Percentiles rank a stretch among this genome's conserved stretches.
Conservation (phyloP, 768 basidiomycete genomes). For the Crassisporium funariophilum region DNA sequence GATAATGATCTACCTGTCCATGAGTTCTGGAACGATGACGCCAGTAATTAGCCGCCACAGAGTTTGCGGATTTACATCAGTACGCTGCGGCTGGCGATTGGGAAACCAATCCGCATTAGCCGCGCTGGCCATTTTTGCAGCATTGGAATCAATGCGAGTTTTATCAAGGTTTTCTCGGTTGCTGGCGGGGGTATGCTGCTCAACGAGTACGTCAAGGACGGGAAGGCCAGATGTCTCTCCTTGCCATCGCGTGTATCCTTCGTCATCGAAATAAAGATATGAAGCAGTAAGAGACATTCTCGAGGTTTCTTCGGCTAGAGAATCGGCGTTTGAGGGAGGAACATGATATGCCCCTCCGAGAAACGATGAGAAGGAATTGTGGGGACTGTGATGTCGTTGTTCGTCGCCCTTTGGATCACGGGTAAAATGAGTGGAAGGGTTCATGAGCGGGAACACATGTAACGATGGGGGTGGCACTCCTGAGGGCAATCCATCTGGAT, state of each 20-base stretch:
- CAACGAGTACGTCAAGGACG: slow-evolving; percentile 80
- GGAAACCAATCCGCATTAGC: slow-evolving; percentile 75
- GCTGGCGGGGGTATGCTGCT: slow-evolving; percentile 53
- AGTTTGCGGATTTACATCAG: slow-evolving; percentile 84
- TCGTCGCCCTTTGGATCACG: slow-evolving; percentile 45
- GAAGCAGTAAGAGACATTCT: slow-evolving; percentile 72
- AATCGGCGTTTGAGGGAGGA: slow-evolving; percentile 33
- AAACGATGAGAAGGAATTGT: slow-evolving; percentile 41
- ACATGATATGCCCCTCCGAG: slow-evolving; percentile 36
- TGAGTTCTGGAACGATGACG: slow-evolving; percentile 83
- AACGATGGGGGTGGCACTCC: slow-evolving; percentile 81
- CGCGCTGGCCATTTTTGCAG: slow-evolving; percentile 33
- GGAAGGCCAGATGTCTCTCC: slow-evolving; percentile 93
- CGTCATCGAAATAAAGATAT: slow-evolving; percentile 86
- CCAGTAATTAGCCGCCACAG: slow-evolving; percentile 88
- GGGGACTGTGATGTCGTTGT: slow-evolving; percentile 49
- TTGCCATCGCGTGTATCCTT: slow-evolving; percentile 87
- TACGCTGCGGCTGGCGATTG: slow-evolving; percentile 70
- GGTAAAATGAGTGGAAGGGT: slow-evolving; percentile 79
- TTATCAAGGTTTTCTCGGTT: slow-evolving; percentile 27
- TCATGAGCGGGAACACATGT: slow-evolving; percentile 76
- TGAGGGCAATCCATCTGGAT: slow-evolving; percentile 42
- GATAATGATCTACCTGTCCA: slow-evolving; percentile 73
- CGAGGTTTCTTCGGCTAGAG: slow-evolving; percentile 55
- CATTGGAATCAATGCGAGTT: slow-evolving; percentile 25